Evolutionary conservation across 805 yeast genomes (phyloP), one percentile per base, ranked within the genome.

Genomic region (Hanseniaspora vineae): DNA sequence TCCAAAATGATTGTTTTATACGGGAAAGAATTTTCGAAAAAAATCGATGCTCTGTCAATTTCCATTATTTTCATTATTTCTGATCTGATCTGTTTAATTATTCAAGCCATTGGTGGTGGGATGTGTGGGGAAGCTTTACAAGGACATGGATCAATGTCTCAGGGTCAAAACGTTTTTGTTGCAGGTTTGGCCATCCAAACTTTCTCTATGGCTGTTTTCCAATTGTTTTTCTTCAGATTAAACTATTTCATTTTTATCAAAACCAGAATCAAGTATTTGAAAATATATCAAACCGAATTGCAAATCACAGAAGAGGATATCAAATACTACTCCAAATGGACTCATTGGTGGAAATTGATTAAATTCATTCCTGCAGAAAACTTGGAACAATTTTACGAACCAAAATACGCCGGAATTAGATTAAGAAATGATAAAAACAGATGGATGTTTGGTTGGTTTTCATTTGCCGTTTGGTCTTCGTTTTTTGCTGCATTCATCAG

Each of bases 161-260:
- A 11, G 3, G 50, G 50, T 33, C 39, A 47, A n/a, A 2, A 42
- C 17, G 20, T 82, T 44, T 83, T 87, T 81, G 74, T 85, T 44
- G 89, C 75, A 2, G 96, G 96, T 8, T 69, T 88, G 44, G 81
- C 80, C 0, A 71, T 82, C 56, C 96, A 88, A 65, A 89, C 85
- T 5, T 62, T 73, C 5, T 72, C 85, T 4, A 82, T 88, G 81
- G 55, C 72, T 2, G 47, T 78, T 1, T 88, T 84, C 61, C 61
- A 80, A 32, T 23, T 64, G 6, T 62, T 83, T 12, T 73, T 75
- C 66, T 57, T 62, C 35, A 66, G 68, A 45, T 77, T 83, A 61
- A 54, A 72, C 18, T 66, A 58, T 55, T 62, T 66, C 35, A 64
- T 74, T 20, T 70, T 62, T 47, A 50, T 60, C 13, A 50, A 49